Percentiles rank a stretch among this genome's conserved stretches.
phyloP scores from a whole-genome alignment of 306 rosid species.

The Styphnolobium japonicum region DNA sequence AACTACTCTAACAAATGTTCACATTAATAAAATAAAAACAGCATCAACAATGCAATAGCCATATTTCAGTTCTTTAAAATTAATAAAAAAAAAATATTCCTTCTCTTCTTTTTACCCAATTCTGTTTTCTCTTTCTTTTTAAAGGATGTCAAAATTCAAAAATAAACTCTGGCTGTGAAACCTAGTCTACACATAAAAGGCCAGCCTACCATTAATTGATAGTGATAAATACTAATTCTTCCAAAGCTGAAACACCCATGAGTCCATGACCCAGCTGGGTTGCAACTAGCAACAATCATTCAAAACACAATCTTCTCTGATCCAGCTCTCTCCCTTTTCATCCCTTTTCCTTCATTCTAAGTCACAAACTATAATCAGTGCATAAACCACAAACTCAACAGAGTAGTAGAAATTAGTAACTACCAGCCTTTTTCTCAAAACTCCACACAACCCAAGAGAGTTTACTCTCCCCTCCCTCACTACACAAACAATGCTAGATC shows the following conservation, averaged over 20 bases:
- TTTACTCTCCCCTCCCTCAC: too few species aligned
- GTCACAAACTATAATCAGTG: not conserved
- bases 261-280: not conserved
- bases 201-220: not conserved
- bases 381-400: not conserved
- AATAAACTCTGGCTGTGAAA: not conserved
- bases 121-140: not conserved
- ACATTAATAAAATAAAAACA: too few species aligned
- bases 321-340: not conserved
- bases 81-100: not conserved
- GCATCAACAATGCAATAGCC: too few species aligned
- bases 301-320: not conserved
- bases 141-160: not conserved
- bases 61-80: not conserved
- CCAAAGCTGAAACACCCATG: not conserved
- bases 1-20: too few species aligned
- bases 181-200: not conserved
- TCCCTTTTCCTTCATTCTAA: not conserved
- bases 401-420: not conserved
- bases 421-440: not conserved
- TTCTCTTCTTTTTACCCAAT: not conserved
- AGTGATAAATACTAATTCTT: not conserved
- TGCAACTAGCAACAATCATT: not conserved
- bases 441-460: not conserved
- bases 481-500: slow-evolving; percentile 51